Percentiles rank a stretch among this genome's conserved stretches.
Conservation (phyloP, 495 filamentous ascomycete species). For the Trypethelium eluteriae region DNA sequence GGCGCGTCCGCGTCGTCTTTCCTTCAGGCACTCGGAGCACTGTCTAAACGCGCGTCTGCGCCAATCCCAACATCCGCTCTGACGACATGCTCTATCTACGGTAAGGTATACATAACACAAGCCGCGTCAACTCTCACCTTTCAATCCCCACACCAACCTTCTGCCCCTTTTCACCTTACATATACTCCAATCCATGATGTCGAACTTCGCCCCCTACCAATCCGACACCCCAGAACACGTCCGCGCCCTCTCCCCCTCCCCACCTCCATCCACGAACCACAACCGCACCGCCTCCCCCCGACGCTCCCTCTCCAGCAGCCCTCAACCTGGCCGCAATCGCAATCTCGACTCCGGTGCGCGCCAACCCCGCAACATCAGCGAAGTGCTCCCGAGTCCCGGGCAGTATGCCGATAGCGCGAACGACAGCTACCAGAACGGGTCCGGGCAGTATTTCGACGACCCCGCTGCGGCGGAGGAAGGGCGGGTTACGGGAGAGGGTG, state of each 20-base stretch:
- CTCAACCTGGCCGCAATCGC: slow-evolving; percentile 10
- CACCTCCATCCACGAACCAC: slow-evolving; percentile 46
- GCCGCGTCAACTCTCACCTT: no score
- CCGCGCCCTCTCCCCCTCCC: slow-evolving; percentile 61
- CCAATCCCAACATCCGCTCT: no score
- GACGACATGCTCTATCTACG: no score
- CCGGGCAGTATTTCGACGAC: slow-evolving; percentile 15
- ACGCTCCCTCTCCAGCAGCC: slow-evolving; percentile 34
- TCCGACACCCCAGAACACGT: slow-evolving; percentile 70
- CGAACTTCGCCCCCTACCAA: slow-evolving; percentile 98
- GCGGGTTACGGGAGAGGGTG: slow-evolving; percentile 26
- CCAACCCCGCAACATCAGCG: slow-evolving; percentile 18
- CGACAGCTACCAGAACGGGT: slow-evolving; percentile 12
- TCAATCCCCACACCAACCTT: no score
- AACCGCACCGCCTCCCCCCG: slow-evolving; percentile 36
- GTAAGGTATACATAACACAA: no score
- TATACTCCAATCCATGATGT: no score
- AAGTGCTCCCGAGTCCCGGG: slow-evolving; percentile 21
- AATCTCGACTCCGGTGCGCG: slow-evolving; percentile 21
- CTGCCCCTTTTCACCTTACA: no score
- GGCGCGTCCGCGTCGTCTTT: no score
- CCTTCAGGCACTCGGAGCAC: no score
- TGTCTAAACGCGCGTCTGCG: no score
- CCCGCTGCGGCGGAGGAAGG: slow-evolving; percentile 14
- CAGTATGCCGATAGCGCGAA: slow-evolving; percentile 24